These are phyloP conservation scores for Arthrinium phaeospermum DNA, from an alignment of 2,329 filamentous ascomycete species.

Conservation along the genomic window DNA sequence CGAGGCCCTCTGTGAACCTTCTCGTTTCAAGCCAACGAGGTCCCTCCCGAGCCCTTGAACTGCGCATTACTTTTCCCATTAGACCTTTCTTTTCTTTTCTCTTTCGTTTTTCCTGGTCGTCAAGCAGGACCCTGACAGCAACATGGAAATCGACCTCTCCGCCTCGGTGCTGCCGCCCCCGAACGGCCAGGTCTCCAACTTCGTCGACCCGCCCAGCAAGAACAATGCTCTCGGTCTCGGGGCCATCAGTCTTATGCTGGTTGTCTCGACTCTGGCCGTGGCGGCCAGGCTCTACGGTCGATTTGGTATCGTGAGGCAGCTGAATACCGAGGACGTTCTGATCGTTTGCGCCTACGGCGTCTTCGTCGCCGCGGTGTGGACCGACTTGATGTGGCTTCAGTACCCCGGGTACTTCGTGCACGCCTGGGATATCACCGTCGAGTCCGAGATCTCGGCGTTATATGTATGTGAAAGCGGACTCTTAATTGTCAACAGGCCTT, in stretches of 20 bases:
- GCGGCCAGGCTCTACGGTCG: not conserved
- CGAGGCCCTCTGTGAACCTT: not conserved
- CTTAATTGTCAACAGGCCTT: not conserved
- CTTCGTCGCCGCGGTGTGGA: not conserved
- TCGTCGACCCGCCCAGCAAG: slow-evolving; percentile 20
- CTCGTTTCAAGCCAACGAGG: slow-evolving; percentile 3
- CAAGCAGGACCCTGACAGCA: slow-evolving; percentile 11
- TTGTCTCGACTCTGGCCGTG: slow-evolving; percentile 19
- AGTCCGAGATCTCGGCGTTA: slow-evolving; percentile 31
- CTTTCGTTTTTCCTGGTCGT: not conserved
- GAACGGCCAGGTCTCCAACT: slow-evolving; percentile 20
- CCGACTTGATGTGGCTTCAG: slow-evolving; percentile 18
- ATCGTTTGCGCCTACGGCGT: not conserved
- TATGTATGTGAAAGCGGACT: slow-evolving; percentile 29
- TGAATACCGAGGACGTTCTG: not conserved
- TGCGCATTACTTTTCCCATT: not conserved
- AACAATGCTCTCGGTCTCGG: slow-evolving; percentile 17
- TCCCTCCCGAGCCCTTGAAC: not conserved
- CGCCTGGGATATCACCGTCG: slow-evolving; percentile 37
- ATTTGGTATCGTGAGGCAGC: not conserved
- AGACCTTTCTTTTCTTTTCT: too few species aligned
- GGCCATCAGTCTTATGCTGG: slow-evolving; percentile 3
- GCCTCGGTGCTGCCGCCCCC: slow-evolving; percentile 20
- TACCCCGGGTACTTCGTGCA: slow-evolving; percentile 43
- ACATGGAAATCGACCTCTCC: slow-evolving; percentile 1